A percentile compares a stretch with the other conserved stretches of the same genome.
These are phyloP conservation scores for Penicillium brevicompactum DNA, from an alignment of 2,329 filamentous ascomycete genomes.

Conservation along the genomic window DNA sequence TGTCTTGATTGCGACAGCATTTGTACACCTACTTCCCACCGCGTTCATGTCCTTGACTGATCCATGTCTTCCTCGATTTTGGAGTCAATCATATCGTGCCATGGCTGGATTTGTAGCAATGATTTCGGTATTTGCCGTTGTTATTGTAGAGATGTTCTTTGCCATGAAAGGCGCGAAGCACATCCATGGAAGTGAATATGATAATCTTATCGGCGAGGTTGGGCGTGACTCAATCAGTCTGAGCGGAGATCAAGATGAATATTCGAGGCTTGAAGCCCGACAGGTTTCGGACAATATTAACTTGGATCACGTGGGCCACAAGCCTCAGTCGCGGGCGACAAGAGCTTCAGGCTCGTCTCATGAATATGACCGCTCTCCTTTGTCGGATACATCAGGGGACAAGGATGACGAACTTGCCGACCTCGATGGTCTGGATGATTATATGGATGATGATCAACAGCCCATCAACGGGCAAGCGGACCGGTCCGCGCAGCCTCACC, in stretches of 20 bases:
- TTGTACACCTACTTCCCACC: conserved; percentile 64
- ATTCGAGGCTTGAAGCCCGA: conserved; percentile 25
- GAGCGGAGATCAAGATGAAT: conserved; percentile 20
- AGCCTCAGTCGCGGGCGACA: conserved; percentile 3
- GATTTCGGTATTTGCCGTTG: conserved; percentile 77
- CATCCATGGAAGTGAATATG: conserved; percentile 57
- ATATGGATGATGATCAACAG: conserved; percentile 25
- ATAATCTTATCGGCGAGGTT: conserved; percentile 42
- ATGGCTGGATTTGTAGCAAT: conserved; percentile 82
- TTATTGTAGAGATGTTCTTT: conserved; percentile 85
- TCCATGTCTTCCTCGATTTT: conserved; percentile 73
- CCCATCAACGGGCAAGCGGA: conserved; percentile 15
- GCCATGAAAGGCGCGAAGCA: conserved; percentile 68
- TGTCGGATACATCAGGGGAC: conserved; percentile 34
- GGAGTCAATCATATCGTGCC: conserved; percentile 75
- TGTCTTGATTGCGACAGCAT: conserved; percentile 59
- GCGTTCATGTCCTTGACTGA: conserved; percentile 63
- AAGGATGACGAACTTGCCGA: conserved; percentile 58
- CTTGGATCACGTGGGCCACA: conserved; percentile 19
- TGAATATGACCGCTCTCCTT: conserved; percentile 17
- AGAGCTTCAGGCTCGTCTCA: conserved; percentile 19
- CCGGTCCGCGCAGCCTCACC: conserved; percentile 12
- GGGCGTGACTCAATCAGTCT: conserved; percentile 22
- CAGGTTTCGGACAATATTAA: conserved; percentile 23
- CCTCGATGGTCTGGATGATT: conserved; percentile 55